Base-by-base conservation (phyloP, 306 rosid species). In the Carpinus viminea region DNA sequence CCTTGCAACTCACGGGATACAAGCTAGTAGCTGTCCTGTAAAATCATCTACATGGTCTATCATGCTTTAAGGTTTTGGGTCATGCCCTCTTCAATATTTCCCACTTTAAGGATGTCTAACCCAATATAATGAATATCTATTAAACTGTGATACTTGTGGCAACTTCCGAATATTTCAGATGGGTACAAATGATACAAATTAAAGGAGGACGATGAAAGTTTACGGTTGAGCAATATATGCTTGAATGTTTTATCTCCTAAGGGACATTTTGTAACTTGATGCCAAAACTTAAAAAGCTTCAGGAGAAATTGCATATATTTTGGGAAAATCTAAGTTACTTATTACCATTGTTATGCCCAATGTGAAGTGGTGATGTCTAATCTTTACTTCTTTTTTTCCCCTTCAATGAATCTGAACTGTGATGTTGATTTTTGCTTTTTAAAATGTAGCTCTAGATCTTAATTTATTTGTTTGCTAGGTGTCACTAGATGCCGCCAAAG, bases 401-500 rank as follows among this genome's bases (percentile, higher is more conserved):
- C 4, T 57, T 57, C 21, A 6, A 20, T 57, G 34, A 55, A 21
- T 21, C 16, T 7, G 36, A 59, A 59, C 31, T 59, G 31, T 59
- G 65, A 10, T 59, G 65, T 11, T 59, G 65, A 21, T 8, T 8
- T 77, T 72, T n/a, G 31, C 34, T 11, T 73, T 47, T 79, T 62
- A 60, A 70, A 75, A 51, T 52, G 72, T 72, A 50, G 20, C 34
- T 12, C 1, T 77, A 36, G 36, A 60, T 75, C 71, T 77, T 70
- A 51, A 57, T 55, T 54, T 61, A 59, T 76, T 77, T 26, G 64
- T 72, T 81, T 80, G 34, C 72, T 68, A 95, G 98, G 97, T 95
- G 62, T 93, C 99, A 74, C 92, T 95, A 54, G 99, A 95, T 62
- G 99, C 98, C 18, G 88, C 81, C 13, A 95, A 95, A 83, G 99